Evolutionary conservation across 2,329 filamentous ascomycete genomes (phyloP).

Genomic region (Penicillium capsulatum): DNA sequence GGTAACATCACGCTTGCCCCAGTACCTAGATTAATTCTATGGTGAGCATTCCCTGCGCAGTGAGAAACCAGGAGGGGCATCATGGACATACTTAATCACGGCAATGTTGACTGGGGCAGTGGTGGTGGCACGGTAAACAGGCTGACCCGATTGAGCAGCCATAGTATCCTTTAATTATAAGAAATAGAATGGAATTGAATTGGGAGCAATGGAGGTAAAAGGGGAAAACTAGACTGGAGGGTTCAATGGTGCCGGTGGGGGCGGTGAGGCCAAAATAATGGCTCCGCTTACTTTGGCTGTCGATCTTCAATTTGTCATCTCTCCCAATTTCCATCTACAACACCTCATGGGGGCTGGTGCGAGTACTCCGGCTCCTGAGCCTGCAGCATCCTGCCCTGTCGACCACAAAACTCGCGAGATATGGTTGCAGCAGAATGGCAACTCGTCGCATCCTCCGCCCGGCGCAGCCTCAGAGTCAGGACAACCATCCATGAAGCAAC

Average conservation of each 20-base stretch:
- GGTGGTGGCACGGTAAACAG: conserved; percentile 85
- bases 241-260: conserved; percentile 12
- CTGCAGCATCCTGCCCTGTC: conserved; percentile 66
- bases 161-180: conserved; percentile 20
- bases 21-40: conserved; percentile 57
- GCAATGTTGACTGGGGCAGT: conserved; percentile 98
- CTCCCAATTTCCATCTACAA: conserved; percentile 7
- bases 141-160: conserved; percentile 34
- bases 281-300: conserved; percentile 10
- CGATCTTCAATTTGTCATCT: conserved; percentile 18
- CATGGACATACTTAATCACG: conserved; percentile 73
- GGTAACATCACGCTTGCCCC: conserved; percentile 92
- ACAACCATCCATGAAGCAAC: conserved; percentile 29
- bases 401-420: conserved; percentile 83
- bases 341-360: conserved; percentile 36
- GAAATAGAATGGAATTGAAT: conserved; percentile 1
- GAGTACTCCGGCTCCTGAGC: conserved; percentile 33
- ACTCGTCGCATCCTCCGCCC: conserved; percentile 34
- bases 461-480: conserved; percentile 24
- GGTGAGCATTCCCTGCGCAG: conserved; percentile 7
- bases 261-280: conserved; percentile 26
- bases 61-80: conserved; percentile 16
- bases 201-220: conserved; percentile 9
- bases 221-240: conserved; percentile 15
- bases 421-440: conserved; percentile 63